phyloP scores from a whole-genome alignment of 2,329 filamentous ascomycete species.

The Arthrobotrys conoides region DNA sequence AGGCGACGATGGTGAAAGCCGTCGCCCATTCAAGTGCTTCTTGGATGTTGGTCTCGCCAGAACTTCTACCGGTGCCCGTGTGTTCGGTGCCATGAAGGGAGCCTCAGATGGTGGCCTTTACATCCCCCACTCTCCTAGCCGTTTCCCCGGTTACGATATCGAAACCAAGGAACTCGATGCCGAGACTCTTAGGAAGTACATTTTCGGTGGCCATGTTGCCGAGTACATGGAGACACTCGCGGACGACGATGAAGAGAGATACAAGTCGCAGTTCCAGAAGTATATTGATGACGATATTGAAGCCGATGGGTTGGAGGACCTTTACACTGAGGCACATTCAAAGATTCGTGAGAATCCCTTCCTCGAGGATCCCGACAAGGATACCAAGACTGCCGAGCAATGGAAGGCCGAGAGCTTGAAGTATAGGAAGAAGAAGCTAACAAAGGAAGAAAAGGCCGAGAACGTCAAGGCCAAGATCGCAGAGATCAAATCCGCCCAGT shows the following conservation, averaged over 20 bases:
- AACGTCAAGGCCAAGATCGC: conserved; percentile 92
- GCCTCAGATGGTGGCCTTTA: conserved; percentile 97
- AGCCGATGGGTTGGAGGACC: conserved; percentile 95
- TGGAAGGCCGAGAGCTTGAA: conserved; percentile 97
- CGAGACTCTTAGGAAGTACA: conserved; percentile 98
- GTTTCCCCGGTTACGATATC: conserved; percentile 98
- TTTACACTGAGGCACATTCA: conserved; percentile 95
- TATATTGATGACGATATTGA: conserved; percentile 98
- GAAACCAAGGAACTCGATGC: conserved; percentile 98
- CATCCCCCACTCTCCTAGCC: conserved; percentile 98
- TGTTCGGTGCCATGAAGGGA: conserved; percentile 99
- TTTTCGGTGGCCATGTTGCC: conserved; percentile 96
- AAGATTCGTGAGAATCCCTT: conserved; percentile 97
- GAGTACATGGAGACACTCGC: conserved; percentile 99
- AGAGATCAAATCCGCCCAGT: conserved; percentile 73
- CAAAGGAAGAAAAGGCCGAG: conserved; percentile 84
- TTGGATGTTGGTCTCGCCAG: conserved; percentile 97
- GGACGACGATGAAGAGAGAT: conserved; percentile 99
- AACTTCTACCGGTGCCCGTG: conserved; percentile 97
- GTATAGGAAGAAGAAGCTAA: conserved; percentile 82
- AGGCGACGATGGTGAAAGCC: conserved; percentile 85
- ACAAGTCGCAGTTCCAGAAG: conserved; percentile 96
- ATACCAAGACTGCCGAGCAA: conserved; percentile 97
- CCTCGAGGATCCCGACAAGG: conserved; percentile 85
- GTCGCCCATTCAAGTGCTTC: conserved; percentile 99